These are phyloP conservation scores for Ceratocystis cacaofunesta DNA, from an alignment of 2,329 filamentous ascomycete genomes.

Conservation along the genomic window DNA sequence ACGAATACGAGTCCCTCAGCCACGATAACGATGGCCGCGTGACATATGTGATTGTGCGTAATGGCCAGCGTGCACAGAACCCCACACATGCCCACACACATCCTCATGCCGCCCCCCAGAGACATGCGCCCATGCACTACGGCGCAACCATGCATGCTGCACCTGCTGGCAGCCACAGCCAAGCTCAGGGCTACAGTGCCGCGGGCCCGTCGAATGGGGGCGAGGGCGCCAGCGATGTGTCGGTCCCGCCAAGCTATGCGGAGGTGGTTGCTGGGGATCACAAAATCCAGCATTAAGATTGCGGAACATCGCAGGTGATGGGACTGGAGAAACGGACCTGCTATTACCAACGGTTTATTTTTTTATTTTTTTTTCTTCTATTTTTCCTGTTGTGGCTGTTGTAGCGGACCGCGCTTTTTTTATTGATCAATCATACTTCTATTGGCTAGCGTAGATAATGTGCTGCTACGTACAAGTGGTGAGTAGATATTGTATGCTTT, in stretches of 20 bases:
- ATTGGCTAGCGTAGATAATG: neutral
- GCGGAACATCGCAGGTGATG: neutral
- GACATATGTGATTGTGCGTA: slow-evolving; percentile 58
- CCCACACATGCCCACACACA: slow-evolving; percentile 19
- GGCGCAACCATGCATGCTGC: slow-evolving; percentile 26
- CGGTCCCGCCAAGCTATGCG: slow-evolving; percentile 68
- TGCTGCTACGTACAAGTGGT: neutral
- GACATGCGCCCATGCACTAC: slow-evolving; percentile 31
- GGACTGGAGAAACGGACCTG: too few species aligned
- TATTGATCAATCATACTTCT: neutral
- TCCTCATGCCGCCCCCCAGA: slow-evolving; percentile 19
- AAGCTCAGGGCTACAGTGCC: slow-evolving; percentile 23
- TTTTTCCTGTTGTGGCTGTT: neutral
- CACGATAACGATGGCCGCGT: slow-evolving; percentile 46
- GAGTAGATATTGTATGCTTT: too few species aligned
- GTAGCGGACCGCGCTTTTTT: neutral
- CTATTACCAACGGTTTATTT: too few species aligned
- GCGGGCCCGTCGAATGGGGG: slow-evolving; percentile 29
- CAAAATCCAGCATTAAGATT: slow-evolving; percentile 53
- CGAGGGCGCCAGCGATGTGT: slow-evolving; percentile 27
- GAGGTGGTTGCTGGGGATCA: slow-evolving; percentile 81
- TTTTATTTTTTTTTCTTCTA: neutral
- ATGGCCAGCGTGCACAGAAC: slow-evolving; percentile 27
- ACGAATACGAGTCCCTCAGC: slow-evolving; percentile 52
- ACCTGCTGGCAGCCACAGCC: slow-evolving; percentile 18